Evolutionary conservation across 306 rosid species (phyloP).

Genomic region (Cucurbita ficifolia): DNA sequence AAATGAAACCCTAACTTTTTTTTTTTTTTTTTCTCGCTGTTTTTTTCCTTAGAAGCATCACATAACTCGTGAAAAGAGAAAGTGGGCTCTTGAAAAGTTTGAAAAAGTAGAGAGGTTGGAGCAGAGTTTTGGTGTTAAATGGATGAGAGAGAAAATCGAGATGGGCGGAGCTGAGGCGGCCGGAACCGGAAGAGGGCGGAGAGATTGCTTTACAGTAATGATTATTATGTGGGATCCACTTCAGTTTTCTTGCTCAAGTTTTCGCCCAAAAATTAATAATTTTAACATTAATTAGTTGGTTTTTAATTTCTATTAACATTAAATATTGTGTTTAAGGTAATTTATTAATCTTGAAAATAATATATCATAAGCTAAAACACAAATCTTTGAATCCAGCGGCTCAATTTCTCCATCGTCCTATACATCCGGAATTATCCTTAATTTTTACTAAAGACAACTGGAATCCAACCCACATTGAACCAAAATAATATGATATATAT

Average conservation of each 20-base stretch:
- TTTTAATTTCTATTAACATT: not conserved
- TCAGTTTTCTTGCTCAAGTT: not conserved
- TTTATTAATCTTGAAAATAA: no score
- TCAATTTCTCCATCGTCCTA: not conserved
- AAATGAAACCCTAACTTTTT: not conserved
- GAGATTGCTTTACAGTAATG: not conserved
- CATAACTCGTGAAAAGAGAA: slow-evolving; percentile 2
- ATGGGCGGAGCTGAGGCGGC: not conserved
- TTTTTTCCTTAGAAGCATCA: not conserved
- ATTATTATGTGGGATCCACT: slow-evolving; percentile 1
- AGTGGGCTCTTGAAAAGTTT: not conserved
- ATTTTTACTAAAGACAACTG: not conserved
- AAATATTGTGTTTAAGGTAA: not conserved
- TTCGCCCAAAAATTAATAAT: not conserved
- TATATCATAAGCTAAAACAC: no score
- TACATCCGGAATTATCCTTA: not conserved
- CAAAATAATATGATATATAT: not conserved
- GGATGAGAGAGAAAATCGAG: not conserved
- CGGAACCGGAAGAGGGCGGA: not conserved
- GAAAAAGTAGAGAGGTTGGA: not conserved
- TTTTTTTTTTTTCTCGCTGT: not conserved
- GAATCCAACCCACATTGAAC: not conserved
- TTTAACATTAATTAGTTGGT: not conserved
- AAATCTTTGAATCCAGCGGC: not conserved
- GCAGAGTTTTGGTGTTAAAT: not conserved